Evolutionary conservation across 345 rosid species (phyloP).

Genomic region (Gossypium stocksii): DNA sequence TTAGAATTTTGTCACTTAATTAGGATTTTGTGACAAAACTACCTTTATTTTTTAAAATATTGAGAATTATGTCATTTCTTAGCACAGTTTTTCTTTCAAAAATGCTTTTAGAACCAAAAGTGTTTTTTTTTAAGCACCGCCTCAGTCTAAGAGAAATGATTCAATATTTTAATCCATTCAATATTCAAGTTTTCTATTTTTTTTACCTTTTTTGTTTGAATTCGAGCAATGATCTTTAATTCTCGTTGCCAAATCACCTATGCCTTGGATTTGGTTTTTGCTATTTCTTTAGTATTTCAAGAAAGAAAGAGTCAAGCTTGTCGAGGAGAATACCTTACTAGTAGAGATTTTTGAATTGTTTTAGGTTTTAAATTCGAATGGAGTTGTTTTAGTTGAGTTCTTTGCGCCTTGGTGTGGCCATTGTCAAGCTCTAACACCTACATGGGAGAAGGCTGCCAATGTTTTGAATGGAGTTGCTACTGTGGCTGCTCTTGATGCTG

Average conservation of each 20-base stretch:
- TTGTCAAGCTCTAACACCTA: slow-evolving; percentile 81
- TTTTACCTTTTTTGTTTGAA: not conserved
- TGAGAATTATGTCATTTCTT: not conserved
- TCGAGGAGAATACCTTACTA: not conserved
- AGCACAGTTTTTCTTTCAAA: no score
- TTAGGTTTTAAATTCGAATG: slow-evolving; percentile 82
- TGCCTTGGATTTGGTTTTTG: not conserved
- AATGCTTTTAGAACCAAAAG: no score
- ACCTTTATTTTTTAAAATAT: not conserved
- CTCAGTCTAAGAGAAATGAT: not conserved
- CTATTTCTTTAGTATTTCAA: not conserved
- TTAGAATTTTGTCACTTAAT: not conserved
- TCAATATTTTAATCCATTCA: not conserved
- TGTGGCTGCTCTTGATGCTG: slow-evolving; percentile 94
- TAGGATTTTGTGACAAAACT: not conserved
- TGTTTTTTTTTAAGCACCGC: no score
- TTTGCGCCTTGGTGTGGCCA: slow-evolving; percentile 99
- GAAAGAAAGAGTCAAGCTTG: not conserved
- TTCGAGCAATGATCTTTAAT: not conserved
- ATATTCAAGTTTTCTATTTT: not conserved
- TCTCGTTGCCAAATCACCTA: not conserved
- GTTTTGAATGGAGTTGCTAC: slow-evolving; percentile 81
- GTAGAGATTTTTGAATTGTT: slow-evolving; percentile 1
- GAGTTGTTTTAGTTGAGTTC: slow-evolving; percentile 89
- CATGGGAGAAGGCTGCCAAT: slow-evolving; percentile 89